Base-by-base conservation (phyloP, 768 basidiomycete genomes). In the Suillus cothurnatus region DNA sequence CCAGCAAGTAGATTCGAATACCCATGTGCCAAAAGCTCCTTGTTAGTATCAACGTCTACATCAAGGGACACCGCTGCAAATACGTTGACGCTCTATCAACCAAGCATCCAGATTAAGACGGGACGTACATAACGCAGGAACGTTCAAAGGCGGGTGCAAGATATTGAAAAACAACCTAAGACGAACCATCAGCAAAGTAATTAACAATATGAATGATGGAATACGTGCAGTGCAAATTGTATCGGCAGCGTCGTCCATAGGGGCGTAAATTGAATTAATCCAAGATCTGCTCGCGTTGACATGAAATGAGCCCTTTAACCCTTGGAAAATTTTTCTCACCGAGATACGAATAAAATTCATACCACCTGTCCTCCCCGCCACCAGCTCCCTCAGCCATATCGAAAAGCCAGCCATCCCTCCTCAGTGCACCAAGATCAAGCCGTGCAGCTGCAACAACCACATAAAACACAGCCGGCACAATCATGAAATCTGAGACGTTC, bases 11-110 rank as follows among this genome's bases (percentile, higher is more conserved):
- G 68, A 74, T 99, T 98, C 1, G 94, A 95, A 66, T 93, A 89
- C 11, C 97, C 97, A 73, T 99, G 97, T 0, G 86, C 94, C 56
- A 97, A 86, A 12, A 99, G 88, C 74, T 99, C 97, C 66, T 90
- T 89, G 76, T 99, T 90, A 0, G 96, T 95, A 68, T 97, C 89
- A 65, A 97, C 84, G 57, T 98, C 95, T 70, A 90, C 88, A 68
- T 92, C 85, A 34, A 99, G 81, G 17, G 95, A 97, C 17, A 99
- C 92, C 58, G 93, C 93, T 92, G 53, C 38, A 45, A 19, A 38
- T 17, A 32, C 6, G 26, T 61, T 17, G 23, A 31, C 38, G 3
- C 47, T 6, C 26, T 14, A 39, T 41, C n/a, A 36, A 28, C 11
- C 8, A 15, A 57, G 9, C n/a, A 12, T 0, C 0, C 6, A 31